Percentiles rank a stretch among this genome's conserved stretches.
These are phyloP conservation scores for Aureobasidium sp. DNA, from an alignment of 2,329 filamentous ascomycete genomes.

Conservation along the genomic window DNA sequence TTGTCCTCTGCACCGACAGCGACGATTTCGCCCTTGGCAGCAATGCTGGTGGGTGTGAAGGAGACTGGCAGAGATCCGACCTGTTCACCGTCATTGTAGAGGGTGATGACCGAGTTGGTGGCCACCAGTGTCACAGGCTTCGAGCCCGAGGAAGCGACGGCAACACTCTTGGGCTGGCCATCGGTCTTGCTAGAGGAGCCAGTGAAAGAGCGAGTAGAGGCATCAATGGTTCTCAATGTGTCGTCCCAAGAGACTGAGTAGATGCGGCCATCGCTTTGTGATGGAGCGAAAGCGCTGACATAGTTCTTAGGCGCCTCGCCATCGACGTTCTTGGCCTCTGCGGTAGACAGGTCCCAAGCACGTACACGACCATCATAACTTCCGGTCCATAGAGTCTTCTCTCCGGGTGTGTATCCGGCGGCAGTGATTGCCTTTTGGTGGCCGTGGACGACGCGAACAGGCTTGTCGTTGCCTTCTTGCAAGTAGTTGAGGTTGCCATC, in stretches of 20 bases:
- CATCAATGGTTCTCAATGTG: constrained; percentile 71
- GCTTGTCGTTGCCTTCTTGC: constrained; percentile 62
- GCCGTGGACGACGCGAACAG: constrained; percentile 68
- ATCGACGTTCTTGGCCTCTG: constrained; percentile 63
- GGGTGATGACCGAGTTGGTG: constrained; percentile 50
- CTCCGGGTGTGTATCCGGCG: constrained; percentile 50
- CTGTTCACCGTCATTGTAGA: constrained; percentile 51
- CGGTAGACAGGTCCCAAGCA: constrained; percentile 70
- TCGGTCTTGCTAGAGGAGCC: constrained; percentile 61
- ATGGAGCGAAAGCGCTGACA: constrained; percentile 65
- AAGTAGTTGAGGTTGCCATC: constrained; percentile 89
- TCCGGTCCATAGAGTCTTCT: constrained; percentile 72
- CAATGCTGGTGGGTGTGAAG: constrained; percentile 58
- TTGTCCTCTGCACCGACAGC: constrained; percentile 74
- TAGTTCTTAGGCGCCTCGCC: constrained; percentile 82
- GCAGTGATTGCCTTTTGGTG: constrained; percentile 90
- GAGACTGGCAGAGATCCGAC: constrained; percentile 45
- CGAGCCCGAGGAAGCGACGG: constrained; percentile 50
- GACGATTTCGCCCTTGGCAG: constrained; percentile 59
- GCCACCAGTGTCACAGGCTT: constrained; percentile 46
- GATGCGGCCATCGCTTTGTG: constrained; percentile 45
- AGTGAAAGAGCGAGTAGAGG: constrained; percentile 66
- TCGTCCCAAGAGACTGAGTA: constrained; percentile 95
- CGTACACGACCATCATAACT: constrained; percentile 86
- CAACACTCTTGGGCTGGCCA: constrained; percentile 73